A percentile compares a stretch with the other conserved stretches of the same genome.
These are phyloP conservation scores for Simmondsia chinensis DNA, from an alignment of 148 eudicot genomes.

Conservation along the genomic window DNA sequence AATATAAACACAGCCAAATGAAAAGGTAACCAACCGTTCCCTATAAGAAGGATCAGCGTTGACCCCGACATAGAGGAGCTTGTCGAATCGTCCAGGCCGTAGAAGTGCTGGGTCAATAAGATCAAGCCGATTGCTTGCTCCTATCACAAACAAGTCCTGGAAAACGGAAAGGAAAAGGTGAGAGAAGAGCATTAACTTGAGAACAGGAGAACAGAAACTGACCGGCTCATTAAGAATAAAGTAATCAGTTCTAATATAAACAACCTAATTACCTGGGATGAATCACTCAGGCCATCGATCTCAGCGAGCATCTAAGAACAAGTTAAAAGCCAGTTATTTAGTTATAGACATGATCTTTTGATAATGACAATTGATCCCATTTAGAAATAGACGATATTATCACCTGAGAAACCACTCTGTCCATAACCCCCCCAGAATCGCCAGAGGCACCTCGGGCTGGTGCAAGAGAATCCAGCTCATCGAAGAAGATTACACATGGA, in stretches of 20 bases:
- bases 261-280: conserved; percentile 51
- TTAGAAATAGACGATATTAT: conserved; percentile 3
- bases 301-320: conserved; percentile 89
- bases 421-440: conserved; percentile 99
- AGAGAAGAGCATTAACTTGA: background rate
- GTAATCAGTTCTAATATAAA: background rate
- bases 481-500: conserved; percentile 96
- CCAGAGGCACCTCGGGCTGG: conserved; percentile 99
- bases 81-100: conserved; percentile 98
- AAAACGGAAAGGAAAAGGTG: conserved; percentile 3
- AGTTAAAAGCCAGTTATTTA: conserved; percentile 2
- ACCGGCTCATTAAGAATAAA: background rate
- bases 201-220: conserved; percentile 2
- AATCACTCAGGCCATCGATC: conserved; percentile 90
- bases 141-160: conserved; percentile 94
- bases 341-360: no score
- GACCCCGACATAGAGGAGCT: conserved; percentile 93
- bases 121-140: conserved; percentile 98
- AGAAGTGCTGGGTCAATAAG: conserved; percentile 93
- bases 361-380: background rate
- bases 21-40: conserved; percentile 49
- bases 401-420: conserved; percentile 98
- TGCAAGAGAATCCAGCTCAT: conserved; percentile 98
- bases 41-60: conserved; percentile 79
- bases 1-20: background rate